A percentile compares a stretch with the other conserved stretches of the same genome.
phyloP scores from a whole-genome alignment of 306 rosid species.

The Cucurbita ficifolia region DNA sequence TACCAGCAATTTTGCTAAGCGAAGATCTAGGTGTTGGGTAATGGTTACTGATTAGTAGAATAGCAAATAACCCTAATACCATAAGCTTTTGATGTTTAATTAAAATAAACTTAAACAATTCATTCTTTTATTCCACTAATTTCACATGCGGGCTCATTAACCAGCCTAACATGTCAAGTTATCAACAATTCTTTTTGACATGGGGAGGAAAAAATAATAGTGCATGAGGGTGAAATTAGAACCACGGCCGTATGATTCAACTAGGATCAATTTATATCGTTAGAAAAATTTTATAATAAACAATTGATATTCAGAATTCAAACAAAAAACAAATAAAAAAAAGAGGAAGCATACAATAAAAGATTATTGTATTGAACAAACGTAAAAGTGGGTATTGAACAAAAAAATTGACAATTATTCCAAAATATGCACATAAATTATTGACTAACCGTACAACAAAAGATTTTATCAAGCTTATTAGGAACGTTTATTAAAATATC shows the following conservation, averaged over 20 bases:
- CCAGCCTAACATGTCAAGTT: neutral
- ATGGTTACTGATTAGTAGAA: neutral
- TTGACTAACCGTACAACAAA: neutral
- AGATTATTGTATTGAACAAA: neutral
- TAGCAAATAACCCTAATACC: neutral
- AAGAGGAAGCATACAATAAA: neutral
- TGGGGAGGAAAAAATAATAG: neutral
- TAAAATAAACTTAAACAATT: neutral
- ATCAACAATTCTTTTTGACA: neutral
- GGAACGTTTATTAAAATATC: neutral
- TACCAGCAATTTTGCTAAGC: neutral
- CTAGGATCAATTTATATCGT: neutral
- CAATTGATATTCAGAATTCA: neutral
- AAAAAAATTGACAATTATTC: neutral
- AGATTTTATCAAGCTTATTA: neutral
- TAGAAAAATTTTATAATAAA: neutral
- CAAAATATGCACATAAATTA: neutral
- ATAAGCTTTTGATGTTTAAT: neutral
- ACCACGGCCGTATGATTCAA: neutral
- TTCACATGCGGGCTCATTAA: neutral
- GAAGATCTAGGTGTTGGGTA: neutral
- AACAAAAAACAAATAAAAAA: neutral
- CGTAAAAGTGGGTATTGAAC: neutral
- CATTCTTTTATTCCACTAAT: neutral
- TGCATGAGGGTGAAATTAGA: neutral